Percentiles rank a stretch among this genome's conserved stretches.
phyloP scores from a whole-genome alignment of 805 yeast species.

The Candida pseudoglaebosa region DNA sequence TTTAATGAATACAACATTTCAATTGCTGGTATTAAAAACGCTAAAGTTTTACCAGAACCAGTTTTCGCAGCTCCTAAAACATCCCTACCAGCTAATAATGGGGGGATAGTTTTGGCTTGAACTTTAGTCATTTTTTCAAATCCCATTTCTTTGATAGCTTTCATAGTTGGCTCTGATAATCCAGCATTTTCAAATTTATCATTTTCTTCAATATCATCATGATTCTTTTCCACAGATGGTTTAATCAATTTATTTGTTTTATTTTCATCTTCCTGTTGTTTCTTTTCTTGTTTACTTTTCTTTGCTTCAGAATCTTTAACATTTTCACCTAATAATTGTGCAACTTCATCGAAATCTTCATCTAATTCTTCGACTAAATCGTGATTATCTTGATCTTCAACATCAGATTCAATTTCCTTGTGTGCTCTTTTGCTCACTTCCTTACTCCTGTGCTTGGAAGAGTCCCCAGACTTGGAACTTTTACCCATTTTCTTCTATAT shows the following conservation, averaged over 20 bases:
- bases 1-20: conserved; percentile 85
- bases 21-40: conserved; percentile 92
- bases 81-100: conserved; percentile 92
- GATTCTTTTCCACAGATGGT: conserved; percentile 13
- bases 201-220: conserved; percentile 25
- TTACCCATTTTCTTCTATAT: conserved; percentile 1
- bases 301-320: conserved; percentile 39
- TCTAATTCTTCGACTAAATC: conserved; percentile 51
- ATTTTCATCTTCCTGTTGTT: conserved; percentile 20
- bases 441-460: conserved; percentile 1
- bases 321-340: conserved; percentile 46
- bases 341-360: conserved; percentile 55
- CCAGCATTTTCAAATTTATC: conserved; percentile 41
- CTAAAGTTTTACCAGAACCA: conserved; percentile 97
- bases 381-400: conserved; percentile 35
- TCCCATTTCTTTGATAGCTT: conserved; percentile 85
- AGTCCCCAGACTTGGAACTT: background rate
- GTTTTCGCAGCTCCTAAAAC: conserved; percentile 99
- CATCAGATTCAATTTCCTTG: conserved; percentile 24
- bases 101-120: conserved; percentile 95
- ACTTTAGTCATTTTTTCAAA: conserved; percentile 90
- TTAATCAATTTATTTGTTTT: conserved; percentile 23
- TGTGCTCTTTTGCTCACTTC: conserved; percentile 10
- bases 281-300: conserved; percentile 17
- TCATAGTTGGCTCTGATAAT: conserved; percentile 76